Conservation (phyloP, 768 basidiomycete species). For the Trametes elegans region DNA sequence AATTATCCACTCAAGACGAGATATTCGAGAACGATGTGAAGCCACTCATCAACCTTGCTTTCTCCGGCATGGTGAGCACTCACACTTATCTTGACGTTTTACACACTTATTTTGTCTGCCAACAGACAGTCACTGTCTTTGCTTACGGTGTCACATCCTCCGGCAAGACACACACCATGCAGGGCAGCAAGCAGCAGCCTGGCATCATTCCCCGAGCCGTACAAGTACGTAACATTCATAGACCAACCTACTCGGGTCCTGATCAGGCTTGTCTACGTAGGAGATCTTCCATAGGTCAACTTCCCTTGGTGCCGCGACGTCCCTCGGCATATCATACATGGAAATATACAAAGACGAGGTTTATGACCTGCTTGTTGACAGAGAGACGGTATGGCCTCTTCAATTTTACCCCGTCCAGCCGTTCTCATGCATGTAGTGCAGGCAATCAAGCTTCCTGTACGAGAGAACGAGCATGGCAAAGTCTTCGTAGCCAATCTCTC, state of each 20-base stretch:
- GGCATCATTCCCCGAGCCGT: constrained; percentile 85
- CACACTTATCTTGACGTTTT: not conserved
- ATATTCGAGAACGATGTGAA: constrained; percentile 75
- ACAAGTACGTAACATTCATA: constrained; percentile 42
- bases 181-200: constrained; percentile 69
- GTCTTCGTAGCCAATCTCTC: constrained; percentile 56
- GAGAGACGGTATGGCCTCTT: constrained; percentile 54
- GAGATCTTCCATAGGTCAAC: constrained; percentile 11
- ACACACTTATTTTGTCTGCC: not conserved
- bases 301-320: constrained; percentile 36
- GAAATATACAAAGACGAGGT: constrained; percentile 93
- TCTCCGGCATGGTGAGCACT: constrained; percentile 64
- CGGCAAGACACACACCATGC: constrained; percentile 93
- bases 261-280: not conserved
- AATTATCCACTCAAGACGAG: constrained; percentile 66
- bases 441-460: constrained; percentile 54
- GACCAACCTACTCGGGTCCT: not conserved
- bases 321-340: constrained; percentile 70
- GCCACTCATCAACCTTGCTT: constrained; percentile 77
- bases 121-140: constrained; percentile 85
- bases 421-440: not conserved
- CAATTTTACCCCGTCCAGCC: not conserved
- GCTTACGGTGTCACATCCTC: constrained; percentile 91
- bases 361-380: constrained; percentile 77
- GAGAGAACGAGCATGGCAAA: constrained; percentile 50